Base-by-base conservation (phyloP, 148 eudicot genomes). In the Beta vulgaris region DNA sequence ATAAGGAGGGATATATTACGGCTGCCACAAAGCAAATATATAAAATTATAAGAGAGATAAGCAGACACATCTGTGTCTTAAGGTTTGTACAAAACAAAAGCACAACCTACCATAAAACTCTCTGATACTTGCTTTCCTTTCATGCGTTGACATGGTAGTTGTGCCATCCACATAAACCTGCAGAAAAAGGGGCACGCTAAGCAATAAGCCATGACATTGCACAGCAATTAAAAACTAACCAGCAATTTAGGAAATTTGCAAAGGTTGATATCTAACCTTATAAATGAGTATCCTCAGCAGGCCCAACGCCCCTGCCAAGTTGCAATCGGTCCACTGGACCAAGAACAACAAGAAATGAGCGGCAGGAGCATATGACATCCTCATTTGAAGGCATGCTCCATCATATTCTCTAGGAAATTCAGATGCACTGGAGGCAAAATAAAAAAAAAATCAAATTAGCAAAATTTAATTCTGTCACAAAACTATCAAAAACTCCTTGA, bases 81-180 rank as follows among this genome's bases (percentile, higher is more conserved):
- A 48, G 48, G n/a, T 70, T 68, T 39, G 36, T n/a, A 31, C 5
- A 26, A 54, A 7, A 66, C 63, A 71, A 70, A 81, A 65, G 31
- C 58, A 32, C 14, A 44, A 42, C 73, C 66, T 86, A 95, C 98
- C 92, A 78, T 95, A 95, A 78, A 95, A 95, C 80, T 95, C 98
- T 76, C 93, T 79, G 61, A 95, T 84, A 78, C 93, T 95, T 71
- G 98, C 97, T 85, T 95, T 95, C 51, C 97, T 86, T 82, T 95
- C 98, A 69, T 95, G 92, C 42, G 88, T 87, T 34, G 97, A 95
- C 98, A 95, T 90, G 73, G 97, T 95, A 69, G 98, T 95, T 82
- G 97, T 90, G 75, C 98, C 98, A 87, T 95, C 98, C 46, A 89
- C 96, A 77, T 95, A 92, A 78, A 95, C 98, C 98, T 94, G 83